phyloP scores from a whole-genome alignment of 768 basidiomycete genomes.

The Butyriboletus loyo region DNA sequence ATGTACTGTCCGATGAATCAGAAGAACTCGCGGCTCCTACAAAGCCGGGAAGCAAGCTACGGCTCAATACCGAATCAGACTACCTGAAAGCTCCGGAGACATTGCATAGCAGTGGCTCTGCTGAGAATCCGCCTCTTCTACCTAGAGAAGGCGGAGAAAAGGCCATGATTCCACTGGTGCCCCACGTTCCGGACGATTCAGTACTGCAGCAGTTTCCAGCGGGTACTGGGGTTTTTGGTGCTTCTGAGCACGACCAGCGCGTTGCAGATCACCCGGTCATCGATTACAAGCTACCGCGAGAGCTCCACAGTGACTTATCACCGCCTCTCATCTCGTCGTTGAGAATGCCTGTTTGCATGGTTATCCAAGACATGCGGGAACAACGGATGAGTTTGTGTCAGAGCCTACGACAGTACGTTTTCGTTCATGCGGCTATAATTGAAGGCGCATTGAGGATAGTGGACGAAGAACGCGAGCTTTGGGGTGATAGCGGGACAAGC shows the following conservation, averaged over 20 bases:
- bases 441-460: constrained; percentile 76
- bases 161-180: neutral
- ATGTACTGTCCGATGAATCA: constrained; percentile 4
- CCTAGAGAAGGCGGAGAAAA: neutral
- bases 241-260: constrained; percentile 9
- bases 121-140: neutral
- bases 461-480: constrained; percentile 60
- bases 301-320: constrained; percentile 48
- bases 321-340: constrained; percentile 62
- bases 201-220: neutral
- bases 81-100: neutral
- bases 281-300: constrained; percentile 63
- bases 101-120: neutral
- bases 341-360: constrained; percentile 73
- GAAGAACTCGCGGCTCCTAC: neutral
- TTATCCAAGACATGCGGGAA: constrained; percentile 92
- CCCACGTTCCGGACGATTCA: neutral
- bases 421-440: constrained; percentile 83
- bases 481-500: constrained; percentile 23
- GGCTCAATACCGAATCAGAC: constrained; percentile 1
- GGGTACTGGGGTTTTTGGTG: neutral
- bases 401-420: constrained; percentile 91
- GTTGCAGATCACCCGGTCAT: constrained; percentile 25
- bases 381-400: constrained; percentile 97
- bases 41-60: neutral